Base-by-base conservation (phyloP, 2,329 filamentous ascomycete genomes). In the Trichoderma cornu-damae region DNA sequence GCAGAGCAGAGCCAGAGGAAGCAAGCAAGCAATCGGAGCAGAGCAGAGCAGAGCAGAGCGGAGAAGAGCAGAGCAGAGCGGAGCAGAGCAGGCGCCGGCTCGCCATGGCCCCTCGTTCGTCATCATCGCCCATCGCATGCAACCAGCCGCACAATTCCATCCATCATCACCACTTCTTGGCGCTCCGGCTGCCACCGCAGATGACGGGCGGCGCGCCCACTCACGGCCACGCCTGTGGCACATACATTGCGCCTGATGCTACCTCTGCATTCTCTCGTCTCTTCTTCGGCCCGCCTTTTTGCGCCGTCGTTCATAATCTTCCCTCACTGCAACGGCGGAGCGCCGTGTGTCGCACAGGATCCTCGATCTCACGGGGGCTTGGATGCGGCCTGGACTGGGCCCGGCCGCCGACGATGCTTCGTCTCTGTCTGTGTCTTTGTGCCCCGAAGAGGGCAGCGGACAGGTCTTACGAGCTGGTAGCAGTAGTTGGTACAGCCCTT, bases 401-500 rank as follows among this genome's bases (percentile, higher is more conserved):
- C n/a, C n/a, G n/a, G n/a, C n/a, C n/a, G n/a, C n/a, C n/a, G n/a
- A n/a, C n/a, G n/a, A n/a, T n/a, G n/a, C n/a, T n/a, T n/a, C n/a
- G n/a, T n/a, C n/a, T n/a, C 30, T 12, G 20, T 43, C 22, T 26
- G 18, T 24, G 20, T 32, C 30, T 28, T n/a, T 8, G 26, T 28
- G 4, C 26, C 26, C 26, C n/a, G n/a, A n/a, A n/a, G n/a, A n/a
- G n/a, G n/a, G n/a, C n/a, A n/a, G 26, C 8, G 3, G 30, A 32
- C 38, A 42, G 5, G 49, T 52, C 38, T 52, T 40, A 52, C 49
- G n/a, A n/a, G n/a, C n/a, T n/a, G n/a, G n/a, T n/a, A n/a, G n/a
- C n/a, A n/a, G n/a, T n/a, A n/a, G n/a, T n/a, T n/a, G n/a, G n/a
- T n/a, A n/a, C 26, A 4, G 26, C 26, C 26, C 26, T 26, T n/a